phyloP scores from a whole-genome alignment of 495 filamentous ascomycete genomes.

The Terfezia claveryi region DNA sequence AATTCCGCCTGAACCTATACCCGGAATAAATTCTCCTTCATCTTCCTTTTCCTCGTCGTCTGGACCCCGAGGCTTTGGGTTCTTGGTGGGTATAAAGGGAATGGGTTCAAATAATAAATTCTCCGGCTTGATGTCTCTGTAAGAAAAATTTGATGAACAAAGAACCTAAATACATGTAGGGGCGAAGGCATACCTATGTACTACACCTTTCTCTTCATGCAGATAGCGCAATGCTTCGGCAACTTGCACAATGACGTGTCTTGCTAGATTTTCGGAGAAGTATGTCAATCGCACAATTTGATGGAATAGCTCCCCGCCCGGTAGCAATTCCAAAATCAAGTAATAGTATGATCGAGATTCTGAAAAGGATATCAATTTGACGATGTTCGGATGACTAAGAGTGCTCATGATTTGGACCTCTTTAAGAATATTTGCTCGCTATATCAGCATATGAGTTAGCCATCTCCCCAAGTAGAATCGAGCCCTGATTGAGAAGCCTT shows the following conservation, averaged over 20 bases:
- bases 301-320: conserved; percentile 91
- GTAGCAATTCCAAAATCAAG: conserved; percentile 85
- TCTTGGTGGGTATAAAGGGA: conserved; percentile 56
- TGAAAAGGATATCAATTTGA: conserved; percentile 78
- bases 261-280: conserved; percentile 85
- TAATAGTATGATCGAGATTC: conserved; percentile 93
- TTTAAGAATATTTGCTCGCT: conserved; percentile 94
- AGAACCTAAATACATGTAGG: background rate
- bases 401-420: conserved; percentile 98
- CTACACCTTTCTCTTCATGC: conserved; percentile 83
- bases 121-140: conserved; percentile 94
- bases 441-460: conserved; percentile 1
- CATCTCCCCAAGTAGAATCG: too few relatives aligned
- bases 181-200: conserved; percentile 56
- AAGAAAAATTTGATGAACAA: conserved; percentile 8
- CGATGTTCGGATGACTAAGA: conserved; percentile 84
- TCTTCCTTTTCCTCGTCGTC: conserved; percentile 96
- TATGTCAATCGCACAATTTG: conserved; percentile 97
- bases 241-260: conserved; percentile 86
- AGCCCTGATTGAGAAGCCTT: too few relatives aligned
- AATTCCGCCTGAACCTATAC: conserved; percentile 76
- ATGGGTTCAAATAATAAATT: conserved; percentile 84
- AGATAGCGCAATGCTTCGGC: conserved; percentile 84
- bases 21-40: conserved; percentile 77
- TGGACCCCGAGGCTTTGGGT: conserved; percentile 50